Evolutionary conservation across 129 eudicot species (phyloP).

Genomic region (Cynara cardunculus): DNA sequence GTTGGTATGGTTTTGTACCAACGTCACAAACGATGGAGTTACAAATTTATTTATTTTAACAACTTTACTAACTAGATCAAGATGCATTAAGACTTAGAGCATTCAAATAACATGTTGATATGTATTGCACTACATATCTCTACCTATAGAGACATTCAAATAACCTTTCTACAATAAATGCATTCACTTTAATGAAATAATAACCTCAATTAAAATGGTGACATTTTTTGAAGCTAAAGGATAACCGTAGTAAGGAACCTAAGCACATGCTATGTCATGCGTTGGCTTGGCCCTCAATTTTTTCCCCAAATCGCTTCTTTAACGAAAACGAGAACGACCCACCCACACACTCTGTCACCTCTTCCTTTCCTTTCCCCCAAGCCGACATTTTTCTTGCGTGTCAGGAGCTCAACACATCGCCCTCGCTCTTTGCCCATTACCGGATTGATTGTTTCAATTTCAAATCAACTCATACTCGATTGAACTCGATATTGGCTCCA

Average conservation of each 20-base stretch:
- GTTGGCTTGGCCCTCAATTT: background rate
- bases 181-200: too few species aligned
- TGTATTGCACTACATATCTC: too few species aligned
- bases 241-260: background rate
- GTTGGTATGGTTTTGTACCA: too few species aligned
- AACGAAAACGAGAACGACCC: slow-evolving; percentile 22
- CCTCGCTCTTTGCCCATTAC: background rate
- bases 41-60: too few species aligned
- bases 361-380: slow-evolving; percentile 10
- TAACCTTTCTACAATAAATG: too few species aligned
- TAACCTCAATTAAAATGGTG: too few species aligned
- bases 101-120: too few species aligned
- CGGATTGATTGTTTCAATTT: background rate
- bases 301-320: slow-evolving; percentile 20
- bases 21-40: too few species aligned
- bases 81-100: too few species aligned
- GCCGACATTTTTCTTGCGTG: slow-evolving; percentile 22
- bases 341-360: slow-evolving; percentile 23
- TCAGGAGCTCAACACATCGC: background rate
- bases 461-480: background rate
- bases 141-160: too few species aligned
- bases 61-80: too few species aligned
- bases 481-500: background rate
- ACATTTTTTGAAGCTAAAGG: too few species aligned
- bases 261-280: background rate